phyloP scores from a whole-genome alignment of 2,329 filamentous ascomycete genomes.

The Stachybotrys chlorohalonatus region DNA sequence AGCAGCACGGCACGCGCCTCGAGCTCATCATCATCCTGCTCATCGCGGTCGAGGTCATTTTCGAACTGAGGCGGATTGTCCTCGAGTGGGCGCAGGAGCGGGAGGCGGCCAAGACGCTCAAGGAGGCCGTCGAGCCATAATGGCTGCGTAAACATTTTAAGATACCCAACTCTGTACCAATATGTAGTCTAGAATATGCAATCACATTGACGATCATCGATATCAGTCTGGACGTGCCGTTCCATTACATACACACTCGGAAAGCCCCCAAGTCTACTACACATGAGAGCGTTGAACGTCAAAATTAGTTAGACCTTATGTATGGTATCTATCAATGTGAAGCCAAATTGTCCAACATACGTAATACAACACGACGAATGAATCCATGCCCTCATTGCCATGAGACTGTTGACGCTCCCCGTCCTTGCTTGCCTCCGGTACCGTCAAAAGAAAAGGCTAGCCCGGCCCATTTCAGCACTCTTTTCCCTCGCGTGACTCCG shows the following conservation, averaged over 20 bases:
- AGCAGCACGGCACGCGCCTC: slow-evolving; percentile 78
- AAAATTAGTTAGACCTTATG: background rate
- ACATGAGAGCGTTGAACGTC: no score
- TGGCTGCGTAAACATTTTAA: background rate
- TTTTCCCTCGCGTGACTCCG: background rate
- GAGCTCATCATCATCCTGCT: slow-evolving; percentile 95
- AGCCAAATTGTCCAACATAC: background rate
- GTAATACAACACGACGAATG: background rate
- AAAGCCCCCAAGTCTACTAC: no score
- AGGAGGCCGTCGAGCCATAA: background rate
- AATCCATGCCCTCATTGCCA: background rate
- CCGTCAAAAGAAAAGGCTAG: background rate
- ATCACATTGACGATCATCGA: background rate
- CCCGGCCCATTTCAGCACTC: background rate
- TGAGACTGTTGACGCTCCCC: background rate
- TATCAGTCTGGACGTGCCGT: no score
- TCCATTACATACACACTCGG: no score
- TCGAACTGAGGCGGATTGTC: slow-evolving; percentile 70
- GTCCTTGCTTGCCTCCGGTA: background rate
- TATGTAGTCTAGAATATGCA: background rate
- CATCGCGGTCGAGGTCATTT: slow-evolving; percentile 85
- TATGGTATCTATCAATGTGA: background rate
- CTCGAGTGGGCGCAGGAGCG: slow-evolving; percentile 45
- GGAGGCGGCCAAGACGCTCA: slow-evolving; percentile 9
- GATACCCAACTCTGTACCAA: slow-evolving; percentile 2